phyloP scores from a whole-genome alignment of 345 rosid genomes.

The Raphanus raphanistrum region DNA sequence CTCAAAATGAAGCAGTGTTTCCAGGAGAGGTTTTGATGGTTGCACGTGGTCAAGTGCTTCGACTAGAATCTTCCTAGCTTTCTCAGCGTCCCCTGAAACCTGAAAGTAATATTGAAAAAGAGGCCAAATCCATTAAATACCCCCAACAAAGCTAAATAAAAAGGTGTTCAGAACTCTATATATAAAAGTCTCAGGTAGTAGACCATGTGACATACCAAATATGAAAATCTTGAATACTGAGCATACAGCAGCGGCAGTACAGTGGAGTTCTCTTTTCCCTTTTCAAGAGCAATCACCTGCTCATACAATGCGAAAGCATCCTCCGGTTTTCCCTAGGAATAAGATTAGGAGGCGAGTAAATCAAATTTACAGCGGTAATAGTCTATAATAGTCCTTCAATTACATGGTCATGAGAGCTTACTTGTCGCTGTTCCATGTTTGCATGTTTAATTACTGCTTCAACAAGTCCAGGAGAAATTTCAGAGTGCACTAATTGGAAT shows the following conservation, averaged over 20 bases:
- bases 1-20: conserved; percentile 72
- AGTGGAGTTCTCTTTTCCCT: conserved; percentile 87
- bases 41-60: conserved; percentile 3
- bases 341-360: conserved; percentile 26
- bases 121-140: conserved; percentile 3
- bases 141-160: conserved; percentile 3
- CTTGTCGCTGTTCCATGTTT: conserved; percentile 85
- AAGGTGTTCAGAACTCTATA: neutral
- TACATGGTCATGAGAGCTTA: conserved; percentile 40
- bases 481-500: conserved; percentile 76
- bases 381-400: conserved; percentile 14
- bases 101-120: neutral
- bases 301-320: conserved; percentile 76
- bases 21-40: neutral
- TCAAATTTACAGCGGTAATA: conserved; percentile 8
- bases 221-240: conserved; percentile 73
- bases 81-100: conserved; percentile 6
- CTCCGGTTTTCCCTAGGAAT: conserved; percentile 74
- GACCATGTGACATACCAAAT: conserved; percentile 58
- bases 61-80: conserved; percentile 3
- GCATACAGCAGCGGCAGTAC: conserved; percentile 79
- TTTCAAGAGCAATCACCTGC: conserved; percentile 91
- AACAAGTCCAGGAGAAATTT: conserved; percentile 88
- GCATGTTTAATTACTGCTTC: conserved; percentile 97
- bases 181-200: neutral